Conservation (phyloP, 1,139 yeast species). For the Protomyces lactucae-debilis region DNA sequence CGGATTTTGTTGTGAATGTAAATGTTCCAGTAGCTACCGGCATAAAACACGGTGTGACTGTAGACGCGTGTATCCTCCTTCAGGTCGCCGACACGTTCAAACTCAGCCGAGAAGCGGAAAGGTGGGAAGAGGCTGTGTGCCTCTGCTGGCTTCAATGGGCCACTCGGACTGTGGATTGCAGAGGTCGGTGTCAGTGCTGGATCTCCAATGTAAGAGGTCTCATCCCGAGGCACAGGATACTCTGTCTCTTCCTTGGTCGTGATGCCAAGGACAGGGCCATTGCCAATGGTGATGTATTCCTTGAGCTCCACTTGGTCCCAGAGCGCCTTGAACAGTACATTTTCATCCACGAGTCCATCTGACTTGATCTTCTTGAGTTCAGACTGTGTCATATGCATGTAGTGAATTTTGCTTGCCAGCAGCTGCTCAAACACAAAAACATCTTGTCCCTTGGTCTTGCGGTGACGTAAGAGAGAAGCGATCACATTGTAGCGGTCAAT, state of each 20-base stretch:
- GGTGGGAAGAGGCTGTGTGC: conserved; percentile 47
- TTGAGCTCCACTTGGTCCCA: conserved; percentile 23
- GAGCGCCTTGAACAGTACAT: conserved; percentile 11
- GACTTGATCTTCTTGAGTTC: conserved; percentile 8
- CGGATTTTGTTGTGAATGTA: conserved; percentile 47
- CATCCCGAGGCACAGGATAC: conserved; percentile 13
- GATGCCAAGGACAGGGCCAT: conserved; percentile 1
- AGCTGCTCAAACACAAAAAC: conserved; percentile 37
- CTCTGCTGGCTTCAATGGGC: not conserved
- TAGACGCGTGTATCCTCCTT: conserved; percentile 47
- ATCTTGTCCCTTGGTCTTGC: conserved; percentile 29
- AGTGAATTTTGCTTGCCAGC: conserved; percentile 45
- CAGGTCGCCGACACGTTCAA: conserved; percentile 47
- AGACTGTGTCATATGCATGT: conserved; percentile 45
- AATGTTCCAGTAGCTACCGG: conserved; percentile 55
- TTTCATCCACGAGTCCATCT: conserved; percentile 14
- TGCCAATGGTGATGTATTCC: conserved; percentile 8
- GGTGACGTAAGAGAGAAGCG: conserved; percentile 42
- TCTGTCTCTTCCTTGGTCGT: conserved; percentile 13
- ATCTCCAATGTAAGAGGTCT: conserved; percentile 22
- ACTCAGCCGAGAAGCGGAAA: conserved; percentile 50
- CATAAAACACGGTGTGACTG: conserved; percentile 52
- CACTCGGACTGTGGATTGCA: not conserved
- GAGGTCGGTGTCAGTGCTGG: conserved; percentile 13
- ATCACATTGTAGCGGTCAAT: conserved; percentile 51